Evolutionary conservation across 2,329 filamentous ascomycete genomes (phyloP).

Genomic region (Colletotrichum tropicale): DNA sequence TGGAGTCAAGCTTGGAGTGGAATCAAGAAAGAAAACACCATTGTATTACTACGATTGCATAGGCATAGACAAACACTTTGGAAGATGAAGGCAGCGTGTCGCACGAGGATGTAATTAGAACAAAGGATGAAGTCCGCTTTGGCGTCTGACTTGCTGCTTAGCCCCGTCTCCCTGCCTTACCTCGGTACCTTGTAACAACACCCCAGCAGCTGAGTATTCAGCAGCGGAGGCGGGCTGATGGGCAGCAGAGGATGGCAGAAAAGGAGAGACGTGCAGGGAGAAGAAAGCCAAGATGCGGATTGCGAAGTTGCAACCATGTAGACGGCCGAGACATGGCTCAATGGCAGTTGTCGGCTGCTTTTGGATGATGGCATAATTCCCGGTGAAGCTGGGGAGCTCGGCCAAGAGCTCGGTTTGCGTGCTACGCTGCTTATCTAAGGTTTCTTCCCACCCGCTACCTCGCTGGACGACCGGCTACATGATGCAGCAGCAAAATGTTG

Average conservation of each 20-base stretch:
- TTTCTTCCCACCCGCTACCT: not conserved
- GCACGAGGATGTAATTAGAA: not conserved
- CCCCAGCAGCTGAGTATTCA: not conserved
- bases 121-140: conserved; percentile 12
- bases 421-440: conserved; percentile 9
- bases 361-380: not conserved
- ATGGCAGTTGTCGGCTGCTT: not conserved
- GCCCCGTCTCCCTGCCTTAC: not conserved
- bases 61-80: not conserved
- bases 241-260: not conserved
- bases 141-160: conserved; percentile 4
- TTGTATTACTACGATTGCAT: not conserved
- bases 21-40: not conserved
- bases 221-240: not conserved
- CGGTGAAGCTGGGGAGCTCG: not conserved
- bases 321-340: not conserved
- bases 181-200: not conserved
- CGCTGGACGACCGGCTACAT: not conserved
- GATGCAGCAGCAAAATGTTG: not conserved
- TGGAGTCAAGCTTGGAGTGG: not conserved
- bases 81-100: not conserved
- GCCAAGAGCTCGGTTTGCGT: not conserved
- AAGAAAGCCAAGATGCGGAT: not conserved
- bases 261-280: not conserved
- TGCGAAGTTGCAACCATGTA: not conserved